phyloP scores from a whole-genome alignment of 352 stramenopile species.

The Pythium aristosporum region DNA sequence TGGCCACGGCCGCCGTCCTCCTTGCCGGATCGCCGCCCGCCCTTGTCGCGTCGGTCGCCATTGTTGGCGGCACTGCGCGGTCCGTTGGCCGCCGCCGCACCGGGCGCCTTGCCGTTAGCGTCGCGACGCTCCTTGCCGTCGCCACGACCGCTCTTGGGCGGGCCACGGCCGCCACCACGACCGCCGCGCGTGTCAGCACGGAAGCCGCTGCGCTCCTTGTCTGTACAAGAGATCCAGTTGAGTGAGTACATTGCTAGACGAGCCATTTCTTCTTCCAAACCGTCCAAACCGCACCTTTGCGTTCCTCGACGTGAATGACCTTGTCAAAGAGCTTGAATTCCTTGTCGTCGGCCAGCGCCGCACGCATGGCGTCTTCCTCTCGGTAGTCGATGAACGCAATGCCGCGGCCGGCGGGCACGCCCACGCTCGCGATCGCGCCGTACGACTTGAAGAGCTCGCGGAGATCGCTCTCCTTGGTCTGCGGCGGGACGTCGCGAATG shows the following conservation, averaged over 20 bases:
- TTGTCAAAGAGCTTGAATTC: conserved; percentile 79
- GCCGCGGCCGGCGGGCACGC: conserved; percentile 48
- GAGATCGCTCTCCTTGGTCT: conserved; percentile 74
- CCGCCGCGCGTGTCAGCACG: conserved; percentile 45
- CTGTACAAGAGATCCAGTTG: conserved; percentile 1
- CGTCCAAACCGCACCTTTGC: conserved; percentile 60
- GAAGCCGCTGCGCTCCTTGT: conserved; percentile 56
- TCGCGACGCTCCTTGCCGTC: conserved; percentile 49
- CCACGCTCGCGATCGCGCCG: conserved; percentile 73
- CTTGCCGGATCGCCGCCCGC: conserved; percentile 62
- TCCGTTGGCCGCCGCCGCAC: conserved; percentile 29
- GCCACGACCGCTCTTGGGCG: conserved; percentile 40
- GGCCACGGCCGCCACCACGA: conserved; percentile 45
- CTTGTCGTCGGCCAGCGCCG: conserved; percentile 57
- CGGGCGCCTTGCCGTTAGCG: conserved; percentile 28
- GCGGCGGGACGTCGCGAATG: conserved; percentile 70
- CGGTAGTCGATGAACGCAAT: conserved; percentile 86
- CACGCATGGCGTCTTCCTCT: conserved; percentile 76
- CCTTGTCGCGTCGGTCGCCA: conserved; percentile 57
- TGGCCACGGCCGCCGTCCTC: conserved; percentile 49
- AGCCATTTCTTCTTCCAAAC: neutral
- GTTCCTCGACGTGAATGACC: conserved; percentile 72
- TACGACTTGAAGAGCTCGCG: conserved; percentile 80
- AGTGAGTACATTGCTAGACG: neutral
- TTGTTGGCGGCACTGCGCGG: conserved; percentile 28